phyloP scores from a whole-genome alignment of 2,329 filamentous ascomycete genomes.

The Thermothelomyces thermophilus region DNA sequence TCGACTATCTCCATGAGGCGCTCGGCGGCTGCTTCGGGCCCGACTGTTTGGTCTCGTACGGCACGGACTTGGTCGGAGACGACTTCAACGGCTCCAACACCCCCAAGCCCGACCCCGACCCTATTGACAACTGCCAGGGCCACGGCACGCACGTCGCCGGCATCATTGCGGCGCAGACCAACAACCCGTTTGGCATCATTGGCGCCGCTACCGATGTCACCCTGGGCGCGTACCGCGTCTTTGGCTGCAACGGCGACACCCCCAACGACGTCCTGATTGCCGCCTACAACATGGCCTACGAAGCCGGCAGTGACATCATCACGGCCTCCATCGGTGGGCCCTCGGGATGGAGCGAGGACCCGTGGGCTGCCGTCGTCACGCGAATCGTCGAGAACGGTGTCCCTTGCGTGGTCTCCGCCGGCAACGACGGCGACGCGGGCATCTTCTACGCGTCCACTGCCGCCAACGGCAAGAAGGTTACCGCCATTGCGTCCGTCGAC shows the following conservation, averaged over 20 bases:
- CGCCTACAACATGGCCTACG: constrained; percentile 53
- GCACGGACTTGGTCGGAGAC: constrained; percentile 53
- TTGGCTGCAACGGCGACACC: constrained; percentile 47
- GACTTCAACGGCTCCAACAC: constrained; percentile 36
- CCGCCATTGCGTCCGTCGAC: constrained; percentile 45
- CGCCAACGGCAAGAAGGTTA: constrained; percentile 41
- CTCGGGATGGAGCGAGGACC: constrained; percentile 46
- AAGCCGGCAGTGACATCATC: constrained; percentile 54
- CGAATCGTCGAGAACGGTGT: constrained; percentile 49
- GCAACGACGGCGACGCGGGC: constrained; percentile 42
- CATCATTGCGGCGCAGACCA: constrained; percentile 52
- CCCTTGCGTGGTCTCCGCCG: constrained; percentile 46
- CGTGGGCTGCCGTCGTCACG: constrained; percentile 44
- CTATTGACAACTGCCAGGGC: constrained; percentile 48
- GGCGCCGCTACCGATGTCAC: constrained; percentile 51
- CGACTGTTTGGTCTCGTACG: constrained; percentile 51
- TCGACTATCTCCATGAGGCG: constrained; percentile 57
- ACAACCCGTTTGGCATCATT: constrained; percentile 48
- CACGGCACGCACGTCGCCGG: constrained; percentile 59
- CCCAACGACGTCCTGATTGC: constrained; percentile 51
- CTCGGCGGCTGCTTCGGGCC: constrained; percentile 58
- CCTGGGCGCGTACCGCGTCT: constrained; percentile 51
- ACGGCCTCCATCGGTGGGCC: constrained; percentile 47
- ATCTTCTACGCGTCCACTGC: constrained; percentile 46
- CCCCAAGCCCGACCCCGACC: constrained; percentile 42